Evolutionary conservation across 768 basidiomycete genomes (phyloP).

Genomic region (Boletales sp.): DNA sequence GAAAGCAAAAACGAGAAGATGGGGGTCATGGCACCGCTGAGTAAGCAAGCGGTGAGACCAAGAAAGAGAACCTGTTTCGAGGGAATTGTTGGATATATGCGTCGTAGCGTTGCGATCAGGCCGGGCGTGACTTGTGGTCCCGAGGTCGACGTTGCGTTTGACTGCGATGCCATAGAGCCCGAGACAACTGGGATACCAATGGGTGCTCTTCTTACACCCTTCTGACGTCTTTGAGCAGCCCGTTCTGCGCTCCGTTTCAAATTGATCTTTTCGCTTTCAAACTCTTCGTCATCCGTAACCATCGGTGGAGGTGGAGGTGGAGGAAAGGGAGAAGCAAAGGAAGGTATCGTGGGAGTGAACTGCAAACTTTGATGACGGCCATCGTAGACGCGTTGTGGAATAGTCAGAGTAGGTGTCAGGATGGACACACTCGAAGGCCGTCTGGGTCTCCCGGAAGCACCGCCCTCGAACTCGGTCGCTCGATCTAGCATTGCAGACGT

Average conservation of each 20-base stretch:
- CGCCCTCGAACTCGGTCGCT: slow-evolving; percentile 18
- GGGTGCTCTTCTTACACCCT: slow-evolving; percentile 13
- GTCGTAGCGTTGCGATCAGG: slow-evolving; percentile 42
- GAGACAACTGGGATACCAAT: not conserved
- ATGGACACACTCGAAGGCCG: slow-evolving; percentile 36
- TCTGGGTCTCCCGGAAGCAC: slow-evolving; percentile 16
- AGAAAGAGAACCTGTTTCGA: slow-evolving; percentile 64
- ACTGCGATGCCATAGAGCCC: slow-evolving; percentile 6
- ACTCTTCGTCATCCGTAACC: slow-evolving; percentile 36
- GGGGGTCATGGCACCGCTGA: slow-evolving; percentile 84
- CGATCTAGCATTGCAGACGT: slow-evolving; percentile 17
- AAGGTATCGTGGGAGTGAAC: slow-evolving; percentile 56
- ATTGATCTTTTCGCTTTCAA: slow-evolving; percentile 44
- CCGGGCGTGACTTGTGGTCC: slow-evolving; percentile 11
- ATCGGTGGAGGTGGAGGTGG: slow-evolving; percentile 13
- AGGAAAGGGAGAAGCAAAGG: slow-evolving; percentile 28
- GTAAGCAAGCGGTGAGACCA: slow-evolving; percentile 65
- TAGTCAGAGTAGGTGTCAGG: slow-evolving; percentile 29
- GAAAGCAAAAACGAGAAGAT: slow-evolving; percentile 90
- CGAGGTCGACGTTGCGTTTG: not conserved
- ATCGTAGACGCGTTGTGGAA: slow-evolving; percentile 28
- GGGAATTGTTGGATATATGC: slow-evolving; percentile 69
- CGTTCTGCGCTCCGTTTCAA: slow-evolving; percentile 37
- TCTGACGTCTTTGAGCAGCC: slow-evolving; percentile 37
- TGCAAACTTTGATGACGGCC: slow-evolving; percentile 51